phyloP scores from a whole-genome alignment of 2,329 filamentous ascomycete genomes.

The Spiromastix sp. region DNA sequence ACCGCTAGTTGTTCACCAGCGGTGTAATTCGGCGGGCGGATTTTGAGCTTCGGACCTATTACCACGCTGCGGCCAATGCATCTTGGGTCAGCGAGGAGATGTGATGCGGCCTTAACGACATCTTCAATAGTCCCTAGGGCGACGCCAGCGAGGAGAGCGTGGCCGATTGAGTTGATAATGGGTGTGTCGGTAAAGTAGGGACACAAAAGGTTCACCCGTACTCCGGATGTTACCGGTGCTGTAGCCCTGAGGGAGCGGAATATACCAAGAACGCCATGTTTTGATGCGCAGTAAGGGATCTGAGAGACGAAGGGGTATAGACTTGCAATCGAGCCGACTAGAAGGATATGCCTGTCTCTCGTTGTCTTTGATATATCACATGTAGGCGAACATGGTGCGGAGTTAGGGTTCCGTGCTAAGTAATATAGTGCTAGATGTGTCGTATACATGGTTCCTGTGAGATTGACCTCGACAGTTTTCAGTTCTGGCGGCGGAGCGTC shows the following conservation, averaged over 20 bases:
- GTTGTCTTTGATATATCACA: slow-evolving; percentile 18
- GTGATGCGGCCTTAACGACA: slow-evolving; percentile 54
- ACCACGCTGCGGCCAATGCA: slow-evolving; percentile 49
- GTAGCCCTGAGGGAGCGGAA: slow-evolving; percentile 49
- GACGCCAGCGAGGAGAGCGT: slow-evolving; percentile 46
- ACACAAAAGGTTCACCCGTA: slow-evolving; percentile 56
- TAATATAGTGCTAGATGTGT: slow-evolving; percentile 54
- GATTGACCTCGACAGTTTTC: slow-evolving; percentile 50
- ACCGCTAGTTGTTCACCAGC: slow-evolving; percentile 14
- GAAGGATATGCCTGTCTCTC: slow-evolving; percentile 51
- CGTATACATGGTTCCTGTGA: slow-evolving; percentile 55
- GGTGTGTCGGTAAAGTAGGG: slow-evolving; percentile 58
- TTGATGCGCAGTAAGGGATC: slow-evolving; percentile 49
- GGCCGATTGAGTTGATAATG: slow-evolving; percentile 40
- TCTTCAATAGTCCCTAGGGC: slow-evolving; percentile 45
- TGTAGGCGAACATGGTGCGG: slow-evolving; percentile 22
- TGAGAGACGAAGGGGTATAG: slow-evolving; percentile 31
- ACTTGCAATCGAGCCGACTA: slow-evolving; percentile 54
- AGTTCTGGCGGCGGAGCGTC: slow-evolving; percentile 42
- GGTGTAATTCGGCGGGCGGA: slow-evolving; percentile 21
- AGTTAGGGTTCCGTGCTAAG: slow-evolving; percentile 41
- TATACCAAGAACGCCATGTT: slow-evolving; percentile 56
- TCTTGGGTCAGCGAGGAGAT: slow-evolving; percentile 48
- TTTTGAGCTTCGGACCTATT: slow-evolving; percentile 46
- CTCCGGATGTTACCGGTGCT: slow-evolving; percentile 36